A percentile compares a stretch with the other conserved stretches of the same genome.
Conservation (phyloP, 75 land plant genomes). For the Picea sitchensis region DNA sequence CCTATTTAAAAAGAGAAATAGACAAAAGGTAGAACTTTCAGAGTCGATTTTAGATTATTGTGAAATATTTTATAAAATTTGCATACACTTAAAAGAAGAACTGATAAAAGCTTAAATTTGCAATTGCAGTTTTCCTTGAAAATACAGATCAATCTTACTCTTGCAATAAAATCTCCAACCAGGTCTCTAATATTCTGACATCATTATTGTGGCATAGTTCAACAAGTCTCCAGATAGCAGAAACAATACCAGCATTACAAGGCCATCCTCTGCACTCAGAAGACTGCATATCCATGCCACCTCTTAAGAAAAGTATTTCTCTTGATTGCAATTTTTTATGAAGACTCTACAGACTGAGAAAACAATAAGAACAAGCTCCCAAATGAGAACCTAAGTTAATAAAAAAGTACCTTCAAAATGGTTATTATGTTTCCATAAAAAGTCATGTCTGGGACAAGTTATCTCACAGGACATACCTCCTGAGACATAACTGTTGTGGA, state of each 20-base stretch:
- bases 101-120: not conserved
- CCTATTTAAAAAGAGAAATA: no score
- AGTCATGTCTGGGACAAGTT: not conserved
- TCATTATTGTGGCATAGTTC: no score
- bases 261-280: not conserved
- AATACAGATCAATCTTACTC: not conserved
- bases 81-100: not conserved
- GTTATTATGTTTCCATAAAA: no score
- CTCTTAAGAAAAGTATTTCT: slow-evolving; percentile 20
- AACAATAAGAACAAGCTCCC: not conserved
- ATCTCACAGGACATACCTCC: slow-evolving; percentile 39
- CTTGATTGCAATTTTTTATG: slow-evolving; percentile 37
- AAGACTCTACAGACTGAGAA: slow-evolving; percentile 55
- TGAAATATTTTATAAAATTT: not conserved
- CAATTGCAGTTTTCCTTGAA: not conserved
- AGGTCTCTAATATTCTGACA: no score
- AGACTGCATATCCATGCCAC: not conserved
- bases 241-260: no score
- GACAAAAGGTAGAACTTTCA: no score
- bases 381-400: not conserved
- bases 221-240: no score
- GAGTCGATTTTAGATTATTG: no score
- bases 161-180: no score
- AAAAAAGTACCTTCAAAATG: not conserved
- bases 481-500: slow-evolving; percentile 51